These are phyloP conservation scores for Boletus tylopilopsis DNA, from an alignment of 768 basidiomycete genomes.

Conservation along the genomic window DNA sequence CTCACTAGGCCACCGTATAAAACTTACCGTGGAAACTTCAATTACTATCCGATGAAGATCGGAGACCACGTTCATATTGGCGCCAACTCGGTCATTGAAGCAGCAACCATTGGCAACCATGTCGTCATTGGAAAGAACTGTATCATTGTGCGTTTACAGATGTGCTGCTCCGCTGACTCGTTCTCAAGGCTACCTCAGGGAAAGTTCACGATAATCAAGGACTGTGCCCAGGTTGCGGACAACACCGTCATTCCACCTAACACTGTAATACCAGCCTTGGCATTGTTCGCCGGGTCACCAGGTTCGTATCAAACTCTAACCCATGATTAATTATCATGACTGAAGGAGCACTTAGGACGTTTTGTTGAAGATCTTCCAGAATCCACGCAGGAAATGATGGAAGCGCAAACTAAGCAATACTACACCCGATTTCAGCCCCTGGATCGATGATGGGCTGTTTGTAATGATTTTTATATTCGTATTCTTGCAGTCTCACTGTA, in stretches of 20 bases:
- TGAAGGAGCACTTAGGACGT: slow-evolving; percentile 48
- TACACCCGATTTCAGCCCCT: slow-evolving; percentile 79
- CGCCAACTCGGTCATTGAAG: slow-evolving; percentile 84
- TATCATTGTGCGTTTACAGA: slow-evolving; percentile 65
- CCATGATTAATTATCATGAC: background rate
- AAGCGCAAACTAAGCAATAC: slow-evolving; percentile 78
- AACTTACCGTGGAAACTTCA: slow-evolving; percentile 87
- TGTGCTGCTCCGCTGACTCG: slow-evolving; percentile 1
- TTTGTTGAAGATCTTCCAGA: slow-evolving; percentile 86
- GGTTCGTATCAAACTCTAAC: slow-evolving; percentile 43
- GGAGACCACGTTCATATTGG: slow-evolving; percentile 96
- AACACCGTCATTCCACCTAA: slow-evolving; percentile 88
- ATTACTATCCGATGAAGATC: slow-evolving; percentile 97
- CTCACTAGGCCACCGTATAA: slow-evolving; percentile 73
- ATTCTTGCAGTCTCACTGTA: slow-evolving; percentile 3
- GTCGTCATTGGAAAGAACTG: slow-evolving; percentile 96
- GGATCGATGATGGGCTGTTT: slow-evolving; percentile 31
- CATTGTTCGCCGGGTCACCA: slow-evolving; percentile 85
- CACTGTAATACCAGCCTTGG: slow-evolving; percentile 86
- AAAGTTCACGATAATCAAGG: slow-evolving; percentile 95
- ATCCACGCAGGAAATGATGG: slow-evolving; percentile 89
- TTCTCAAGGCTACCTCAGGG: slow-evolving; percentile 49
- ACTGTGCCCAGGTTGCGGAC: slow-evolving; percentile 87
- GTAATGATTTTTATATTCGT: background rate
- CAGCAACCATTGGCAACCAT: slow-evolving; percentile 89